A percentile compares a stretch with the other conserved stretches of the same genome.
Conservation (phyloP, 108 stramenopile genomes). For the Mediolabrus comicus region DNA sequence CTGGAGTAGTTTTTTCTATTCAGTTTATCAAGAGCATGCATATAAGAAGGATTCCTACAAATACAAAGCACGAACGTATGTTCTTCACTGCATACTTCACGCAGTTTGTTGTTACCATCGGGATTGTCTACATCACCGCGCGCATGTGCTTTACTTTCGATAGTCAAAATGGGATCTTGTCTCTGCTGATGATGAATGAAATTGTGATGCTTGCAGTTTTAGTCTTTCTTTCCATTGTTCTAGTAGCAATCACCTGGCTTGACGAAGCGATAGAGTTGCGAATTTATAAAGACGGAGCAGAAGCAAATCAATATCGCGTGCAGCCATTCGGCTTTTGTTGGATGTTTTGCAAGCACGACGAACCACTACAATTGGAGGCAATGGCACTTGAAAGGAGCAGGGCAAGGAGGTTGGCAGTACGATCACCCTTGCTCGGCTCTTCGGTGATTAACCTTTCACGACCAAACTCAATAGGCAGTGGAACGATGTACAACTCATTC, state of each 20-base stretch:
- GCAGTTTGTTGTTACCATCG: constrained; percentile 56
- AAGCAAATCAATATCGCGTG: constrained; percentile 51
- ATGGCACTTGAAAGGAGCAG: constrained; percentile 39
- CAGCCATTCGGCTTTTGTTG: constrained; percentile 84
- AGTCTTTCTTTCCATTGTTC: constrained; percentile 53
- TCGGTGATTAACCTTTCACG: constrained; percentile 29
- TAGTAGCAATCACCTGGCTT: constrained; percentile 66
- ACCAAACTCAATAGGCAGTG: background rate
- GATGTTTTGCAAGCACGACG: constrained; percentile 54
- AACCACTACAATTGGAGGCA: constrained; percentile 35
- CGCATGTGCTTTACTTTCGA: constrained; percentile 50
- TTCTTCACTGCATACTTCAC: constrained; percentile 67
- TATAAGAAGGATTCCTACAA: constrained; percentile 67
- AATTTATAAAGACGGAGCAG: constrained; percentile 50
- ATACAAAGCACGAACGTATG: constrained; percentile 47
- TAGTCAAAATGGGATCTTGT: constrained; percentile 40
- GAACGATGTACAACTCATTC: constrained; percentile 39
- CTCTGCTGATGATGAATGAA: constrained; percentile 64
- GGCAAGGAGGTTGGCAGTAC: constrained; percentile 10
- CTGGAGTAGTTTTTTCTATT: constrained; percentile 63
- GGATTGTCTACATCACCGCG: constrained; percentile 51
- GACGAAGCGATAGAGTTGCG: constrained; percentile 78
- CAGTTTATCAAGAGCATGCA: constrained; percentile 86
- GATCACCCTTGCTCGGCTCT: constrained; percentile 28
- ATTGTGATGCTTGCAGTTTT: constrained; percentile 68